Evolutionary conservation across 768 basidiomycete species (phyloP).

Genomic region (Phlegmacium glaucopus): DNA sequence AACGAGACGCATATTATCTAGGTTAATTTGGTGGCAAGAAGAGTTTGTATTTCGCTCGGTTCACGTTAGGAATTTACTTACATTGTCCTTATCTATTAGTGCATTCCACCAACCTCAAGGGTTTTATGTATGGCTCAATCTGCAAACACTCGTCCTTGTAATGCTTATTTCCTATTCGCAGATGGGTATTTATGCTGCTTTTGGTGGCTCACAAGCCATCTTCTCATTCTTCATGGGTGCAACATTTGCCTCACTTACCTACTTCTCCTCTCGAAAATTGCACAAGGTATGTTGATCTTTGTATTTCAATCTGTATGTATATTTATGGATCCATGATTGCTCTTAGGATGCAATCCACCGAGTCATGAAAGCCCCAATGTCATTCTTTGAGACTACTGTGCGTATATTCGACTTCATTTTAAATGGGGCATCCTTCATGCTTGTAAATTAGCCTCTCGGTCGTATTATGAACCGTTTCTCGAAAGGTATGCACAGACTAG

Average conservation of each 20-base stretch:
- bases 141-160: neutral
- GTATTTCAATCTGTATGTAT: neutral
- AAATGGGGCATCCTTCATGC: conserved; percentile 2
- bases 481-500: conserved; percentile 45
- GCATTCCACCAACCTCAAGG: conserved; percentile 57
- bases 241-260: conserved; percentile 64
- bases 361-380: conserved; percentile 84
- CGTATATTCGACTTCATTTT: conserved; percentile 9
- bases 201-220: conserved; percentile 71
- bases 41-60: conserved; percentile 15
- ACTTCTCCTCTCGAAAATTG: conserved; percentile 69
- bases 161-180: conserved; percentile 23
- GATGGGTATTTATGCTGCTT: conserved; percentile 79
- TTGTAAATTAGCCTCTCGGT: conserved; percentile 58
- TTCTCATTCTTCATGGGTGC: conserved; percentile 66
- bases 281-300: conserved; percentile 43
- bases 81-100: conserved; percentile 19
- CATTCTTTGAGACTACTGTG: conserved; percentile 86
- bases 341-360: conserved; percentile 55
- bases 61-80: conserved; percentile 8
- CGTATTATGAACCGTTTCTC: conserved; percentile 90
- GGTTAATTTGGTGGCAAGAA: conserved; percentile 88
- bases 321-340: neutral
- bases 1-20: conserved; percentile 14
- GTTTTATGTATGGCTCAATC: conserved; percentile 60